A percentile compares a stretch with the other conserved stretches of the same genome.
phyloP scores from a whole-genome alignment of 208 protist genomes.

The Kentomonas sorsogonicus region DNA sequence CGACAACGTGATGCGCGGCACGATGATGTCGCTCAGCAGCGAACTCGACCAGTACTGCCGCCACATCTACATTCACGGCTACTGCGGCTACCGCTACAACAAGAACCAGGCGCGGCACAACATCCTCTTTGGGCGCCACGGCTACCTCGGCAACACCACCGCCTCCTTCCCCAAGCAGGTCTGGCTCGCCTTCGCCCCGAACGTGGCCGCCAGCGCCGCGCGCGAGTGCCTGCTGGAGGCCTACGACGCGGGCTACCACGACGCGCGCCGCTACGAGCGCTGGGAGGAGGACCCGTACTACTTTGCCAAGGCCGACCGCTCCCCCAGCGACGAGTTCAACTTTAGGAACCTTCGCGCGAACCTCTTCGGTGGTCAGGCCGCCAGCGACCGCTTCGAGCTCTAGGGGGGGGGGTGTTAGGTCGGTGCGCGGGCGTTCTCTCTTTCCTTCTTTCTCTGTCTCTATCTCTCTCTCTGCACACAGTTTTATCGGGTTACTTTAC shows the following conservation, averaged over 20 bases:
- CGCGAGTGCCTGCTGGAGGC: slow-evolving; percentile 68
- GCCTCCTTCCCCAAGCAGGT: slow-evolving; percentile 70
- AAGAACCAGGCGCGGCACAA: slow-evolving; percentile 80
- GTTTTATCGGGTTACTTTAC: too few relatives aligned
- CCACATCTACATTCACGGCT: slow-evolving; percentile 88
- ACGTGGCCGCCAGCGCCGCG: slow-evolving; percentile 35
- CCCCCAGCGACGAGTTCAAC: slow-evolving; percentile 77
- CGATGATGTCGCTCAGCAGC: slow-evolving; percentile 85
- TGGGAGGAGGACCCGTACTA: slow-evolving; percentile 90
- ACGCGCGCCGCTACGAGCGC: slow-evolving; percentile 80
- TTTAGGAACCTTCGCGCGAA: slow-evolving; percentile 71
- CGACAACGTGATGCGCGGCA: slow-evolving; percentile 82
- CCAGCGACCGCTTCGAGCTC: slow-evolving; percentile 65
- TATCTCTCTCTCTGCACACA: too few relatives aligned
- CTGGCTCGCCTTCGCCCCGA: slow-evolving; percentile 63
- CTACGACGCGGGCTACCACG: slow-evolving; percentile 83
- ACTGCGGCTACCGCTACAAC: slow-evolving; percentile 70
- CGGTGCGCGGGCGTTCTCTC: neutral
- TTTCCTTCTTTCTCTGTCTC: neutral
- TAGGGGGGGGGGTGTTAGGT: slow-evolving; percentile 13
- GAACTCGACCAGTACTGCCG: slow-evolving; percentile 88
- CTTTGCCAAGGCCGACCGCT: slow-evolving; percentile 80
- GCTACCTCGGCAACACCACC: slow-evolving; percentile 78
- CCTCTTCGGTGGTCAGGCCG: slow-evolving; percentile 68
- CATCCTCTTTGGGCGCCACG: slow-evolving; percentile 81